Evolutionary conservation across 108 stramenopile genomes (phyloP).

Genomic region (Nitzschia palea): DNA sequence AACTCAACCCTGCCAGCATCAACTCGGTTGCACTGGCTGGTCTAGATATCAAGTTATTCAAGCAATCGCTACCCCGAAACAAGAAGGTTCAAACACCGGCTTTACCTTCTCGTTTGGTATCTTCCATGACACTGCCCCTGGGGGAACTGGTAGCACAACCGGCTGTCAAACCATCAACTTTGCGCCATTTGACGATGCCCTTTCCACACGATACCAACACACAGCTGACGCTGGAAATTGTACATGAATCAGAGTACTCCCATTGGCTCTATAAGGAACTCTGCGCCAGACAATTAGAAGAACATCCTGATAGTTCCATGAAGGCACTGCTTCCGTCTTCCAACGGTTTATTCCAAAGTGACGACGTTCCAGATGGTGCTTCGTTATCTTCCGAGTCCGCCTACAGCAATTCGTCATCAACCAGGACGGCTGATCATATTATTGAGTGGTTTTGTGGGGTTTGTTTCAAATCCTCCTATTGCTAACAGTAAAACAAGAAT

Average conservation of each 20-base stretch:
- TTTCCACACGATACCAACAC: constrained; percentile 19
- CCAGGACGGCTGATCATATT: background rate
- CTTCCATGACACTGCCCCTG: constrained; percentile 29
- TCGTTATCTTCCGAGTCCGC: background rate
- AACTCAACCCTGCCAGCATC: constrained; percentile 5
- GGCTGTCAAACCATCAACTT: constrained; percentile 6
- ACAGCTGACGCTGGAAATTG: constrained; percentile 24
- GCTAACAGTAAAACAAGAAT: too few species aligned
- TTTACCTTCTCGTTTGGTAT: constrained; percentile 11
- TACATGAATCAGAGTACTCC: constrained; percentile 45
- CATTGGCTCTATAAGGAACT: constrained; percentile 51
- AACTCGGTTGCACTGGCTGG: constrained; percentile 2
- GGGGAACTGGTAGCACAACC: constrained; percentile 34
- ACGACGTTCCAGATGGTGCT: background rate
- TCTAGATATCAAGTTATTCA: constrained; percentile 33
- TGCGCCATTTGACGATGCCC: constrained; percentile 28
- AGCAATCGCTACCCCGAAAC: constrained; percentile 4
- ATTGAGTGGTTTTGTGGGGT: constrained; percentile 19
- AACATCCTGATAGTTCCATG: background rate
- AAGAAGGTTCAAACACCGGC: constrained; percentile 1
- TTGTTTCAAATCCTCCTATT: constrained; percentile 22
- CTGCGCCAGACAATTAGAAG: constrained; percentile 1
- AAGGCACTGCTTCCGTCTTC: background rate
- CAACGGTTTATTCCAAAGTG: background rate
- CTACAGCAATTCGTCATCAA: background rate